Evolutionary conservation across 805 yeast species (phyloP).

Genomic region (Metschnikowia similis): DNA sequence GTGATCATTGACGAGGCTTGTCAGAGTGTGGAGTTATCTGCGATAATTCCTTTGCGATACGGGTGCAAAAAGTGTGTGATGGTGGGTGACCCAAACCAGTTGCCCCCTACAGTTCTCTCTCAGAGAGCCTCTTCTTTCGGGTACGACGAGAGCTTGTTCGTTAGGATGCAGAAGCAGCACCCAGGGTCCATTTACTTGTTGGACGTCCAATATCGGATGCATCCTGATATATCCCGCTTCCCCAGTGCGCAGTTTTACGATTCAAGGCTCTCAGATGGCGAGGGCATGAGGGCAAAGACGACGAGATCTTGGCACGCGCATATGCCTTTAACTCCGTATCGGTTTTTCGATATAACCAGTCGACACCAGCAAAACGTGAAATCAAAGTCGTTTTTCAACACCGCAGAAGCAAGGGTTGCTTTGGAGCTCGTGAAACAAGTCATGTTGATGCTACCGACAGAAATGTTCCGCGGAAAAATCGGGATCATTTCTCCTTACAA

Average conservation of each 20-base stretch:
- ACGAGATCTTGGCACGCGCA: slow-evolving; percentile 70
- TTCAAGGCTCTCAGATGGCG: slow-evolving; percentile 72
- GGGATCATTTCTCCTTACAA: slow-evolving; percentile 95
- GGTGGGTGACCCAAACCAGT: slow-evolving; percentile 98
- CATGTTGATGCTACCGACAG: slow-evolving; percentile 42
- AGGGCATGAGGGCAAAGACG: slow-evolving; percentile 57
- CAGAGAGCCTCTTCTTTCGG: slow-evolving; percentile 74
- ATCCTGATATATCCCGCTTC: slow-evolving; percentile 82
- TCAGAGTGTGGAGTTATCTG: slow-evolving; percentile 90
- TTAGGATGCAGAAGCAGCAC: slow-evolving; percentile 76
- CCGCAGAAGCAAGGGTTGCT: slow-evolving; percentile 68
- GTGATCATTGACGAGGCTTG: slow-evolving; percentile 97
- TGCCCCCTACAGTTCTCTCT: slow-evolving; percentile 94
- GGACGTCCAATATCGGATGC: slow-evolving; percentile 96
- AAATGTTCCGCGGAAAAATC: slow-evolving; percentile 63
- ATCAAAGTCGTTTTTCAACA: slow-evolving; percentile 69
- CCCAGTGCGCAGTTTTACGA: slow-evolving; percentile 83
- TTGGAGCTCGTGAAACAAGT: slow-evolving; percentile 58
- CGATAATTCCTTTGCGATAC: slow-evolving; percentile 85
- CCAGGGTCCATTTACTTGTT: slow-evolving; percentile 63
- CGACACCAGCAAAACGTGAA: slow-evolving; percentile 59
- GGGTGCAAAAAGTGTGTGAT: slow-evolving; percentile 87
- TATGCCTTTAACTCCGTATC: slow-evolving; percentile 63
- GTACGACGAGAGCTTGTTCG: slow-evolving; percentile 91
- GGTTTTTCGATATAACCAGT: slow-evolving; percentile 65